Percentiles rank a stretch among this genome's conserved stretches.
Conservation (phyloP, 495 filamentous ascomycete species). For the Penicillium subrubescens region DNA sequence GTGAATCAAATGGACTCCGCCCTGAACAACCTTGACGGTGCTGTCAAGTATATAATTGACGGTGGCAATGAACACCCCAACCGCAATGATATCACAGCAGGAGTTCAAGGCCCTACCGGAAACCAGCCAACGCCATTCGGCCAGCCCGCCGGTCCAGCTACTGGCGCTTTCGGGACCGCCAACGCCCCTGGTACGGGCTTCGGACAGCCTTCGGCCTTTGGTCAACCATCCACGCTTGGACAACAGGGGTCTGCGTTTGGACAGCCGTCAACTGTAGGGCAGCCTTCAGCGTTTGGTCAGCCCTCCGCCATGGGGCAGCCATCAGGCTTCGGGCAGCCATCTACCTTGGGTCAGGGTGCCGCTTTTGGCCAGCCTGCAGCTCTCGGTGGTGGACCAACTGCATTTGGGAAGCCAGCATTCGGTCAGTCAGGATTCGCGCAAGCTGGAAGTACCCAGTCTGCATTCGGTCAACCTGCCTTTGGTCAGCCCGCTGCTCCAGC, state of each 20-base stretch:
- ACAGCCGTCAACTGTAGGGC: constrained; percentile 37
- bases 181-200: constrained; percentile 1
- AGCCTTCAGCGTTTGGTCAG: constrained; percentile 1
- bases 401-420: constrained; percentile 34
- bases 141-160: constrained; percentile 21
- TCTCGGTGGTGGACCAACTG: constrained; percentile 38
- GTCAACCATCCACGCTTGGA: constrained; percentile 24
- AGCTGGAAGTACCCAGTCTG: not conserved
- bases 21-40: constrained; percentile 67
- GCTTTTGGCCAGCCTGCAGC: constrained; percentile 21
- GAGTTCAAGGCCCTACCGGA: constrained; percentile 32
- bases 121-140: constrained; percentile 31
- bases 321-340: constrained; percentile 31
- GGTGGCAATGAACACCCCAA: constrained; percentile 77
- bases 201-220: constrained; percentile 24
- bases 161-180: constrained; percentile 15
- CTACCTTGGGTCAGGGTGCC: constrained; percentile 26
- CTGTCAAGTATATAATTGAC: constrained; percentile 69
- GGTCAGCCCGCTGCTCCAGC: constrained; percentile 24
- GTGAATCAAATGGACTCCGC: constrained; percentile 69
- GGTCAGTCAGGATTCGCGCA: constrained; percentile 29
- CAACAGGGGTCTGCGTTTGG: constrained; percentile 14
- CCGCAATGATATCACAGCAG: constrained; percentile 68
- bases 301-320: constrained; percentile 31
- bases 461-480: constrained; percentile 33